Evolutionary conservation across 2,329 filamentous ascomycete genomes (phyloP), one percentile per base, ranked within the genome.

Genomic region (Colletotrichum theobromicola): DNA sequence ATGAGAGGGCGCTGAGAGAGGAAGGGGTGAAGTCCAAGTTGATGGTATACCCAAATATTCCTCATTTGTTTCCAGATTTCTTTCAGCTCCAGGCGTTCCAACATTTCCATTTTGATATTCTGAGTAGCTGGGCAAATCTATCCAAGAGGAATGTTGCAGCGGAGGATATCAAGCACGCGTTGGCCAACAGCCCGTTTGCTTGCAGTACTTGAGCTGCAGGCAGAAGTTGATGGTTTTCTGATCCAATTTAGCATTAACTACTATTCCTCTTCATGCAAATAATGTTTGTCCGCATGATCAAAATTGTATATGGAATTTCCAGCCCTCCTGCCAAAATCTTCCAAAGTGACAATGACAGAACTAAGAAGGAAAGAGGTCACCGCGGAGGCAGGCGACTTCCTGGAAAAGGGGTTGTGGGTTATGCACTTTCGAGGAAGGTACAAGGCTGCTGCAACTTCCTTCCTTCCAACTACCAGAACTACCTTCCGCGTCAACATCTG

Each of bases 1-100:
- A 90, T 76, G 88, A 89, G 75, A 79, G 83, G 53, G 78, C 86
- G 7, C 77, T 90, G 72, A 80, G 83, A 34, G 85, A 86, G 67
- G 83, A 87, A 35, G 81, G 80, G 1, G 84, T 89, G 7, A 77
- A 82, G 75, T 88, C 87, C 4, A 83, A 81, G 61, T n/a, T 46
- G 24, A 46, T 37, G 58, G 57, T 32, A 1, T 46, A 46, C n/a
- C 42, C 42, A 13, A 46, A 46, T n/a, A 46, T 46, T 46, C 42
- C 42, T 46, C 42, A 46, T 46, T 46, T 46, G 42, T 46, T 46
- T 46, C 42, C 42, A 5, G 42, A 46, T 10, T 46, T 21, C 42
- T 46, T 46, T 6, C 15, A 30, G 30, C 30, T 28, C 16, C 32
- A 58, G 28, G 57, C 57, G 7, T 60, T 60, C 1, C 57, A 60